phyloP scores from a whole-genome alignment of 192 early-diverging fungal species.

The Gaertneriomyces semiglobifer region DNA sequence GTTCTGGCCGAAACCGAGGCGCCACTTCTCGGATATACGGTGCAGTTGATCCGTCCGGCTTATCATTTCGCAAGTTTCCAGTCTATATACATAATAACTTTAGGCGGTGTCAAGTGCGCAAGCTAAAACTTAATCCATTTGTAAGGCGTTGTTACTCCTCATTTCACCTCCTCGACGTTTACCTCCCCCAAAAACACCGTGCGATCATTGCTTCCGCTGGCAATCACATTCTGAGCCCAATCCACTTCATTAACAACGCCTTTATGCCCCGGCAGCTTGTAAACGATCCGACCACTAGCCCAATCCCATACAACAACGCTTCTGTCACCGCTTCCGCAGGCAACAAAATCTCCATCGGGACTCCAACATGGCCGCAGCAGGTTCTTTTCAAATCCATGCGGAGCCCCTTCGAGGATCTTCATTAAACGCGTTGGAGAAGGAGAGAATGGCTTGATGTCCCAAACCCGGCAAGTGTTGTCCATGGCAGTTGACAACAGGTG shows the following conservation, averaged over 20 bases:
- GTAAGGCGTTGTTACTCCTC: no score
- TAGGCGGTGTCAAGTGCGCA: no score
- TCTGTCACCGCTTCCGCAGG: conserved; percentile 79
- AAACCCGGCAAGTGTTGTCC: conserved; percentile 90
- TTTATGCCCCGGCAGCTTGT: conserved; percentile 94
- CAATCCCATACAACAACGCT: conserved; percentile 89
- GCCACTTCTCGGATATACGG: no score
- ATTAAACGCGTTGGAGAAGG: conserved; percentile 64
- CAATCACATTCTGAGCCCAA: conserved; percentile 77
- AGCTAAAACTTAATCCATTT: no score
- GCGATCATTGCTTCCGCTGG: conserved; percentile 82
- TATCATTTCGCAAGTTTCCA: no score
- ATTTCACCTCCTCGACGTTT: conserved; percentile 23
- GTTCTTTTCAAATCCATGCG: conserved; percentile 94
- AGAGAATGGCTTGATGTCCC: conserved; percentile 92
- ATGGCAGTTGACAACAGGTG: conserved; percentile 81
- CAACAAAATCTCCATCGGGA: conserved; percentile 77
- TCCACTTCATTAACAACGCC: conserved; percentile 91
- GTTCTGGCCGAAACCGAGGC: no score
- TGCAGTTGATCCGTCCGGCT: no score
- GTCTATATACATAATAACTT: no score
- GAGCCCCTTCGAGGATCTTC: conserved; percentile 82
- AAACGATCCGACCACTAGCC: conserved; percentile 71
- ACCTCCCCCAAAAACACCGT: conserved; percentile 66
- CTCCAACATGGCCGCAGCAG: conserved; percentile 89